Base-by-base conservation (phyloP, 108 stramenopile genomes). In the Cyclotella sp. region DNA sequence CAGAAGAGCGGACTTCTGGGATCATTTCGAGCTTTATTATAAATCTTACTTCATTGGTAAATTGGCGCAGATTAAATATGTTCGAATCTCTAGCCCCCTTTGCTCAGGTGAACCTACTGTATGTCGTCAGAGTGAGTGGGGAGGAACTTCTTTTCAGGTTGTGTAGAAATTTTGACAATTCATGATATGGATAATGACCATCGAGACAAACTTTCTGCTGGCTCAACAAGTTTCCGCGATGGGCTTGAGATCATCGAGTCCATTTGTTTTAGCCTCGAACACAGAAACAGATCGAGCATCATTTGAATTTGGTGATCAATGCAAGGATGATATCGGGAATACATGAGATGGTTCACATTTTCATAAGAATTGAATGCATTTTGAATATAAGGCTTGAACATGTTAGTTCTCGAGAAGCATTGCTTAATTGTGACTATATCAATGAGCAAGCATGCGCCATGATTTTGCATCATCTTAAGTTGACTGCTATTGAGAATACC, bases 381-480 rank as follows among this genome's bases (percentile, higher is more conserved):
- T 45, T 76, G 18, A 26, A 68, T 78, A 70, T 63, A 62, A 0
- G 29, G 14, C 49, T 76, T 67, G 15, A 83, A 54, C 53, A 77
- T 24, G 29, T 76, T 53, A 46, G 79, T 84, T 3, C 70, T 80
- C 16, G 83, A 76, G 63, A 79, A 84, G 54, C 83, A 84, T 19
- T 54, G 54, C 16, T 22, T 43, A 11, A 22, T 34, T 12, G 24
- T 22, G 27, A 76, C 79, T 54, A 84, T 71, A 28, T 84, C 76
- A 46, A 43, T 81, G 43, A 76, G 46, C n/a, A 84, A 73, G 41
- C 83, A 84, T 16, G 72, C 51, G 42, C 81, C 83, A 24, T 79
- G 81, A 51, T 84, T 84, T 13, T 77, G 79, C 79, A 81, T 80
- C 79, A 84, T 81, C 65, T 83, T 83, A 0, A 76, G 76, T 26